Base-by-base conservation (phyloP, 768 basidiomycete species). In the Pleurotus giganteus region DNA sequence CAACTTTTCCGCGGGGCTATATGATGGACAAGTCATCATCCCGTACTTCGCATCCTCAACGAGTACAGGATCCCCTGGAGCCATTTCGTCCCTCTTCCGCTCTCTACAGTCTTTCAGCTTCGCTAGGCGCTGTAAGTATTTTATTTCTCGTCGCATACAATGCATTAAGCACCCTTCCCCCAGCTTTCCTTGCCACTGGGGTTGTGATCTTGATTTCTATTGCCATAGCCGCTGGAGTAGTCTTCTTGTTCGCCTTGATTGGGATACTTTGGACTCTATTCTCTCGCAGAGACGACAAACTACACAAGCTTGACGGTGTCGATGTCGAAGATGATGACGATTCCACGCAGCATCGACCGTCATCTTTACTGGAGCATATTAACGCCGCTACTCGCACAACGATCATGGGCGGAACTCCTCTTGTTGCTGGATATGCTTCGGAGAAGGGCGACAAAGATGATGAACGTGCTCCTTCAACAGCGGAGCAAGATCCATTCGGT, bases 171-270 rank as follows among this genome's bases (percentile, higher is more conserved):
- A n/a, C 32, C 41, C 50, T 8, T 28, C 27, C 31, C 61, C 7
- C 60, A 92, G 93, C 86, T 63, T 90, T 93, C 77, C 81, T 99
- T 53, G 92, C 95, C 0, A 83, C 84, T 21, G 97, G 96, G 1
- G 80, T 98, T 32, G 94, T 99, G 53, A 98, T 98, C 60, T 80
- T 99, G 41, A 94, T 99, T 61, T 95, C 94, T 1, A 97, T 99
- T 59, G 97, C 97, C 23, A 97, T 98, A 60, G 87, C 91, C 8
- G 94, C 94, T 13, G 97, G 96, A 15, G 83, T 98, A 19, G 89
- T 95, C 32, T 95, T 94, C 80, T 75, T 95, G 0, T 76, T 94
- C 28, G 88, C 89, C 13, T 74, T 96, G 37, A 75, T 94, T 53
- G 92, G 92, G 47, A 89, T 96, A 52, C 71, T 96, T 32, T 91